Base-by-base conservation (phyloP, 73 alveolate species). In the Tetrahymena borealis region DNA sequence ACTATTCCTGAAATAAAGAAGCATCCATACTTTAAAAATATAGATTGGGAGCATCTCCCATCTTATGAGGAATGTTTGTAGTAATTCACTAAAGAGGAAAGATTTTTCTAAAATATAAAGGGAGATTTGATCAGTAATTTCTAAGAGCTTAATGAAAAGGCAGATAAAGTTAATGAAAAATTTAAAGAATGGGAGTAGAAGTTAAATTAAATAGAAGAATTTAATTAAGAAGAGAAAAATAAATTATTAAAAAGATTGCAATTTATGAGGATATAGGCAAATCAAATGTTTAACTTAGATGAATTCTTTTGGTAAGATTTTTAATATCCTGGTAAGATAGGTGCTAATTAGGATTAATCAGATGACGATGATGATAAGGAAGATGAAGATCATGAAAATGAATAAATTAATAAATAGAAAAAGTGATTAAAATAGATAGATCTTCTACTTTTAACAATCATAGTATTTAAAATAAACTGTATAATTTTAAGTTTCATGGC, bases 1-100 rank as follows among this genome's bases (percentile, higher is more conserved):
- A 79, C 91, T 92, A 12, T 92, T 11, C 20, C 77, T 28, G 93
- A 78, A 39, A 42, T 92, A 20, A 78, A 79, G 91, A 15, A 79
- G 78, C 90, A 92, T 79, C 85, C 85, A 24, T 60, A 60, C 35
- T 60, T 60, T 60, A 60, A 60, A 60, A 60, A 60, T 35, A 8
- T 60, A 60, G 85, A 60, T n/a, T 60, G 85, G 85, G 35, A 28
- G 10, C n/a, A 60, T 60, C 85, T 60, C 13, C 85, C 85, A 13
- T 24, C 85, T 60, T 60, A 60, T 9, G 85, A 60, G 9, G 85
- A 60, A 28, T 60, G 37, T 13, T n/a, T 60, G 33, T 60, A 60
- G 35, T 24, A 60, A 16, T 60, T 60, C 28, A 60, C 85, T 2
- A 60, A 60, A 60, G 85, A 60, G 9, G 85, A 60, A 60, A 60